Conservation (phyloP, 805 yeast genomes). For the Candida michaelii region DNA sequence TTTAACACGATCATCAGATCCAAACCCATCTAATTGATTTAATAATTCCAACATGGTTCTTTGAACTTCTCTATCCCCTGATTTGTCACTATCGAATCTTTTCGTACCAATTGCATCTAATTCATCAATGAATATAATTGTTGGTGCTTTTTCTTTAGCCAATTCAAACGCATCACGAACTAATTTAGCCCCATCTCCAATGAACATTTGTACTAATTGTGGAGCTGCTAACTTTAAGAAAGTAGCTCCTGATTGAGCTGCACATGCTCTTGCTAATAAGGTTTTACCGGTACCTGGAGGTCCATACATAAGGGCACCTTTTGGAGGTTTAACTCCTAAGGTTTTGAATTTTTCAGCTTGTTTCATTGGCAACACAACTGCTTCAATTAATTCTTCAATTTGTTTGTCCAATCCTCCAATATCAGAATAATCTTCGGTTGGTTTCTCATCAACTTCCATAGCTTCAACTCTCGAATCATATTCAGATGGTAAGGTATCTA, state of each 20-base stretch:
- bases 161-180: slow-evolving; percentile 48
- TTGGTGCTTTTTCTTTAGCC: slow-evolving; percentile 48
- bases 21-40: slow-evolving; percentile 82
- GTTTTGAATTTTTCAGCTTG: slow-evolving; percentile 94
- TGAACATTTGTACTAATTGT: slow-evolving; percentile 47
- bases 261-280: slow-evolving; percentile 48
- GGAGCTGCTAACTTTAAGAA: slow-evolving; percentile 47
- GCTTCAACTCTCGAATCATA: slow-evolving; percentile 98
- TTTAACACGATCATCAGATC: slow-evolving; percentile 94
- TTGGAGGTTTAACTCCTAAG: slow-evolving; percentile 78
- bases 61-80: slow-evolving; percentile 48
- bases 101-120: slow-evolving; percentile 49
- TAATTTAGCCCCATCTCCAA: slow-evolving; percentile 48
- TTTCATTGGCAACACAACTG: slow-evolving; percentile 97
- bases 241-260: slow-evolving; percentile 48
- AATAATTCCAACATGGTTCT: slow-evolving; percentile 51
- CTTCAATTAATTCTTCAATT: slow-evolving; percentile 96
- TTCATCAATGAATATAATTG: slow-evolving; percentile 47
- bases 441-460: slow-evolving; percentile 99
- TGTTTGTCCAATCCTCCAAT: slow-evolving; percentile 98
- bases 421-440: slow-evolving; percentile 94
- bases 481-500: slow-evolving; percentile 95
- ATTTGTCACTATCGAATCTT: slow-evolving; percentile 45
- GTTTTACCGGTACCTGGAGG: slow-evolving; percentile 52
- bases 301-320: slow-evolving; percentile 49